Conservation (phyloP, 495 filamentous ascomycete species). For the Aspergillus taichungensis region DNA sequence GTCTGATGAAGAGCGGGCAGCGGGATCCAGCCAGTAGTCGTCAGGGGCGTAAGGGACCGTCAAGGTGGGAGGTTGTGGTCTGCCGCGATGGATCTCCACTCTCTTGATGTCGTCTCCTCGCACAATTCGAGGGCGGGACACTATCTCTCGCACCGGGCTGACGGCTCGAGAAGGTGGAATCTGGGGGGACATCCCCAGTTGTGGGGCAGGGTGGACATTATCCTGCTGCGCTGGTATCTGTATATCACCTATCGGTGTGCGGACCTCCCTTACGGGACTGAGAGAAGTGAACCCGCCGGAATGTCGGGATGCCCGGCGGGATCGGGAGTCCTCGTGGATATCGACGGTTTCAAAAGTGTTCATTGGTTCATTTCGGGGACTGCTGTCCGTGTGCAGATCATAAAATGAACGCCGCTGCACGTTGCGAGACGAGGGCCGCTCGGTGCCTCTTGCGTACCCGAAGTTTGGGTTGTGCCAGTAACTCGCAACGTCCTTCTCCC, state of each 20-base stretch:
- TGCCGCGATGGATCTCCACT: conserved; percentile 25
- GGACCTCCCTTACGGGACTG: conserved; percentile 16
- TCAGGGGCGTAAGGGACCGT: conserved; percentile 24
- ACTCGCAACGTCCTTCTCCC: conserved; percentile 5
- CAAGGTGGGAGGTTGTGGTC: conserved; percentile 18
- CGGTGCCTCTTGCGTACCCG: conserved; percentile 3
- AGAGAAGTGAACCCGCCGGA: conserved; percentile 14
- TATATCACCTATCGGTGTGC: conserved; percentile 9
- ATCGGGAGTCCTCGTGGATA: conserved; percentile 4
- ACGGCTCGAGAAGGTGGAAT: conserved; percentile 5
- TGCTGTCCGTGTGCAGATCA: background rate
- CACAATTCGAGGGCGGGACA: conserved; percentile 28
- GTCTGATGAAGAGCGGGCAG: background rate
- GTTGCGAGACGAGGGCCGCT: conserved; percentile 1
- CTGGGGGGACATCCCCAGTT: conserved; percentile 2
- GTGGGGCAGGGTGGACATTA: no score
- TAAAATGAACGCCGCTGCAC: conserved; percentile 4
- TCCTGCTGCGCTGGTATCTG: conserved; percentile 1
- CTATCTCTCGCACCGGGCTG: conserved; percentile 17
- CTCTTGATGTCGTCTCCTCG: conserved; percentile 29
- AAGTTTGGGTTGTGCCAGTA: conserved; percentile 10
- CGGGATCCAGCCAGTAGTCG: conserved; percentile 23
- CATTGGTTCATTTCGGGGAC: background rate
- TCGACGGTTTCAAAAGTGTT: conserved; percentile 12
- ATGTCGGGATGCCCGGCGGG: conserved; percentile 8